Evolutionary conservation across 202 grass and related monocot species (phyloP), one percentile per base, ranked within the genome.

Genomic region (Schoenoplectus tabernaemontani): DNA sequence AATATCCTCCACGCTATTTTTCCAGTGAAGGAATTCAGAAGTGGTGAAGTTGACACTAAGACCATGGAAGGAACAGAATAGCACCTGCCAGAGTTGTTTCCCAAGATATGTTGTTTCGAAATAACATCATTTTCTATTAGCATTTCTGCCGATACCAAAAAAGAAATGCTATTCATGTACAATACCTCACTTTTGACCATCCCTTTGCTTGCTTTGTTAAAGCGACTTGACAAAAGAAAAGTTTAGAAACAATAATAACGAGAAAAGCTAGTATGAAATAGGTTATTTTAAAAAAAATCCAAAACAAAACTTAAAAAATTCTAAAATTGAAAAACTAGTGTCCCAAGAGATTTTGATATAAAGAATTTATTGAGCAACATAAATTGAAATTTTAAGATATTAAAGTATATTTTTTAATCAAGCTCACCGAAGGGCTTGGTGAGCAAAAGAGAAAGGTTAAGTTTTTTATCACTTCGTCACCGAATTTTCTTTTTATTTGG

Each of bases 1-100:
- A 83, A 97, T 94, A 82, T 94, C 95, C 83, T 97, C 95, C 32
- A 94, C 89, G 0, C 95, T 97, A 57, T 84, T 78, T 43, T 80
- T 84, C 48, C 69, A 61, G 84, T 92, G 36, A 97, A 92, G 91
- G 81, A 91, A 85, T 50, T 81, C 85, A 82, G 76, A 79, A 83
- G 3, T 28, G 23, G 48, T 48, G 59, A 10, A 84, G 69, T 48
- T 62, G 60, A 59, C 8, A 79, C 22, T 79, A 59, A 60, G 32
- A 57, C 5, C 10, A 76, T 23, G 9, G 65, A 69, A 44, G 3
- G 2, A 22, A 69, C 65, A 44, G 7, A 69, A 64, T 37, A 24
- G 19, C 38, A 69, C 19, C 39, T 17, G 65, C 63, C 10, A 32
- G 33, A 32, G 22, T 73, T 73, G 26, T 33, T 42, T 50, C 23